Conservation (phyloP, 768 basidiomycete genomes). For the Rhodotorula sphaerocarpa region DNA sequence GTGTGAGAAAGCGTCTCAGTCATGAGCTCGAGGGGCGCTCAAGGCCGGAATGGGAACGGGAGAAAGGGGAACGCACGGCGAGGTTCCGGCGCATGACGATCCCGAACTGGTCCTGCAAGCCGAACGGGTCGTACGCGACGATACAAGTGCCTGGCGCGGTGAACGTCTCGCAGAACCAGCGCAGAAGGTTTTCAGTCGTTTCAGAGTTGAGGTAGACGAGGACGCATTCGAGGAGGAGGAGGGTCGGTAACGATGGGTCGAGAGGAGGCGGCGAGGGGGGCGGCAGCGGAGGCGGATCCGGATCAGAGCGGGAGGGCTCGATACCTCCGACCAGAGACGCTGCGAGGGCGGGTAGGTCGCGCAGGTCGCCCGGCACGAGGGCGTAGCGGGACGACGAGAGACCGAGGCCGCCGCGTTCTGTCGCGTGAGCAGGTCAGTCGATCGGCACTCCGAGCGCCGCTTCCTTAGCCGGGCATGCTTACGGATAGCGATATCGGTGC, state of each 20-base stretch:
- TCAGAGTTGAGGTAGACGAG: slow-evolving; percentile 72
- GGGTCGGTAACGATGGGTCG: slow-evolving; percentile 61
- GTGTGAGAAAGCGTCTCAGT: too few species aligned
- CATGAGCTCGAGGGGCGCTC: too few species aligned
- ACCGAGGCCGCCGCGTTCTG: slow-evolving; percentile 58
- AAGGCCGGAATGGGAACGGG: not conserved
- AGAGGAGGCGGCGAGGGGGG: slow-evolving; percentile 42
- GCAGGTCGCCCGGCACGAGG: slow-evolving; percentile 69
- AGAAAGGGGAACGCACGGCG: slow-evolving; percentile 48
- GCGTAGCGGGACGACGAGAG: slow-evolving; percentile 57
- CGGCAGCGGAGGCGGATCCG: slow-evolving; percentile 52
- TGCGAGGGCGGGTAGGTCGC: slow-evolving; percentile 50
- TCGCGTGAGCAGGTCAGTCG: too few species aligned
- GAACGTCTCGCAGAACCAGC: slow-evolving; percentile 65
- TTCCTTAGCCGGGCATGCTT: too few species aligned
- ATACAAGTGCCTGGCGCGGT: slow-evolving; percentile 39
- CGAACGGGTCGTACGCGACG: slow-evolving; percentile 89
- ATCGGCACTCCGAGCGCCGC: too few species aligned
- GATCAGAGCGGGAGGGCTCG: too few species aligned
- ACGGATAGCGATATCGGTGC: slow-evolving; percentile 44
- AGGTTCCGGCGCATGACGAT: slow-evolving; percentile 83
- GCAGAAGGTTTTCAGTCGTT: slow-evolving; percentile 55
- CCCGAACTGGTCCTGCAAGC: slow-evolving; percentile 79
- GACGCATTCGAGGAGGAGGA: slow-evolving; percentile 87
- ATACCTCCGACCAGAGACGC: slow-evolving; percentile 44